Conservation (phyloP, 768 basidiomycete genomes). For the Lentinula edodes region DNA sequence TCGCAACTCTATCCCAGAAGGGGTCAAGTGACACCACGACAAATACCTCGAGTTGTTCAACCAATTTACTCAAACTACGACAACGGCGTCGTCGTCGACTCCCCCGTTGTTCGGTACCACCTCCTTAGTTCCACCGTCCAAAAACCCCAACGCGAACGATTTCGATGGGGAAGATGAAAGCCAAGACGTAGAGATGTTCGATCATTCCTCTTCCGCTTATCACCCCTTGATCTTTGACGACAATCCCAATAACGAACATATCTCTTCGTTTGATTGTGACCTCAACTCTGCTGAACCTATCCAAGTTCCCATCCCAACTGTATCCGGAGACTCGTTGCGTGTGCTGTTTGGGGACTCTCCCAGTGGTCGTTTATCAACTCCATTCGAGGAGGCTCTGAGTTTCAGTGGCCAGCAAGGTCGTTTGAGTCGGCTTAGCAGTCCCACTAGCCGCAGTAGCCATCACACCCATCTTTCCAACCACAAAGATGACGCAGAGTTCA, state of each 20-base stretch:
- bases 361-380: neutral
- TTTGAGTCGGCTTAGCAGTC: too few species aligned
- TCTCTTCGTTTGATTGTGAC: too few species aligned
- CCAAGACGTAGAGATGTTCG: slow-evolving; percentile 4
- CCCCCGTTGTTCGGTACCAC: neutral
- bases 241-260: too few species aligned
- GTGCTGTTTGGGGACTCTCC: neutral
- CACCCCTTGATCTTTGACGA: too few species aligned
- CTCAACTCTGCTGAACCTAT: too few species aligned
- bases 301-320: too few species aligned
- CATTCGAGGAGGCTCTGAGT: neutral
- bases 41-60: neutral
- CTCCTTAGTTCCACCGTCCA: neutral
- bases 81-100: slow-evolving; percentile 8
- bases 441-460: too few species aligned
- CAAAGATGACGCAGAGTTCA: neutral
- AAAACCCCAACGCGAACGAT: neutral
- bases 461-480: neutral
- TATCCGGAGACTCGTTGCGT: too few species aligned
- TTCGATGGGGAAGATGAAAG: neutral
- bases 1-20: too few species aligned
- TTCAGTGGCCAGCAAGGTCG: too few species aligned
- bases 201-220: neutral
- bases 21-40: neutral
- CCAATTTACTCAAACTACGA: neutral